phyloP scores from a whole-genome alignment of 2,329 filamentous ascomycete genomes.

The Albifimbria verrucaria region DNA sequence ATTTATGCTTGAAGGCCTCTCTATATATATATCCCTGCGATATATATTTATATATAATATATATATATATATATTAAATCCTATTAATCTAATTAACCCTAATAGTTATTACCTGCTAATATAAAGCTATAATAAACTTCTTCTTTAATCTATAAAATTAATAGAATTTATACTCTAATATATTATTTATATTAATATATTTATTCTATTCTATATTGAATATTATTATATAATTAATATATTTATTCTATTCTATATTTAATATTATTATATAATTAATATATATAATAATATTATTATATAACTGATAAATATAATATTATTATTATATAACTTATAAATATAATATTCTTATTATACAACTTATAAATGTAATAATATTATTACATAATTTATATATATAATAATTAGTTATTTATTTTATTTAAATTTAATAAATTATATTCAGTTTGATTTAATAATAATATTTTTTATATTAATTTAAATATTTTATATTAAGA shows the following conservation, averaged over 20 bases:
- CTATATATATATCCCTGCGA: neutral
- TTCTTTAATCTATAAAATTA: neutral
- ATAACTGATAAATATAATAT: neutral
- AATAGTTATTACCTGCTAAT: neutral
- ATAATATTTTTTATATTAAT: neutral
- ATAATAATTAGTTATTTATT: neutral
- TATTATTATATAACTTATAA: conserved; percentile 2
- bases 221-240: neutral
- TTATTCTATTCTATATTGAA: neutral
- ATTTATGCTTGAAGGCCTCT: no score
- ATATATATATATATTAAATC: neutral
- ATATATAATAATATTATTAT: neutral
- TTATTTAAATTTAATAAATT: no score
- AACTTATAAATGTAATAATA: no score
- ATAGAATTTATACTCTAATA: neutral
- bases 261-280: neutral
- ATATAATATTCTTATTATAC: neutral
- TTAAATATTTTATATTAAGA: neutral
- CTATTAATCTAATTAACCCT: neutral
- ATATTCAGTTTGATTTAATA: neutral
- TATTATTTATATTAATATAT: neutral
- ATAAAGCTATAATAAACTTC: neutral
- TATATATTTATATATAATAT: neutral
- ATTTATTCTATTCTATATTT: neutral
- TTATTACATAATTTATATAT: no score